Evolutionary conservation across 2,329 filamentous ascomycete species (phyloP).

Genomic region (Sclerotinia spermophila): DNA sequence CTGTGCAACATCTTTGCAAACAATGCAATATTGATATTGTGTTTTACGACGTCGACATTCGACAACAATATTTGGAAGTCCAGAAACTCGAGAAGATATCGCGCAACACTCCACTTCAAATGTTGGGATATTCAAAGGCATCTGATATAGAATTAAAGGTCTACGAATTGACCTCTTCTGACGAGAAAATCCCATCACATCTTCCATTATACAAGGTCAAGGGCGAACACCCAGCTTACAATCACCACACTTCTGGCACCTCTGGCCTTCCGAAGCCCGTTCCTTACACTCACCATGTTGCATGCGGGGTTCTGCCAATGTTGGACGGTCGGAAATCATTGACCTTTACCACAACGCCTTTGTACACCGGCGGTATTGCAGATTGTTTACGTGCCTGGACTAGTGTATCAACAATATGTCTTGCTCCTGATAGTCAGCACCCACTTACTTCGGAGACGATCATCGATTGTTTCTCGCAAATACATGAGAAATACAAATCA

Average conservation of each 20-base stretch:
- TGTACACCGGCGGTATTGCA: slow-evolving; percentile 63
- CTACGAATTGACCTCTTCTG: not conserved
- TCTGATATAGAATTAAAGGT: not conserved
- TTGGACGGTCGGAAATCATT: slow-evolving; percentile 36
- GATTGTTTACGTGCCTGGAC: slow-evolving; percentile 62
- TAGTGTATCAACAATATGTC: slow-evolving; percentile 55
- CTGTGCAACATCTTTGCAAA: not conserved
- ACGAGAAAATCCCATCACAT: not conserved
- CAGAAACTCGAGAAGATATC: not conserved
- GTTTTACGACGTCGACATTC: not conserved
- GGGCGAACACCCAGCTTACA: not conserved
- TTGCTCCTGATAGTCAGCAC: slow-evolving; percentile 56
- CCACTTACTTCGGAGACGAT: slow-evolving; percentile 2
- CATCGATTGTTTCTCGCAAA: slow-evolving; percentile 1
- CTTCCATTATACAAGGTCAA: not conserved
- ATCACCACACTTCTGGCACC: slow-evolving; percentile 58
- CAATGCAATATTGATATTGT: slow-evolving; percentile 6
- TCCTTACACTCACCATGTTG: slow-evolving; percentile 53
- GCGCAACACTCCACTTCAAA: not conserved
- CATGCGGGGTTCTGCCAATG: slow-evolving; percentile 51
- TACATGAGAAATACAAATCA: not conserved
- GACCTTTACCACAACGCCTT: slow-evolving; percentile 62
- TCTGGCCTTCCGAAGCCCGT: slow-evolving; percentile 63
- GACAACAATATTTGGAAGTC: not conserved
- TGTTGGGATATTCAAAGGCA: not conserved